phyloP scores from a whole-genome alignment of 495 filamentous ascomycete species.

The Jackrogersella multiformis region DNA sequence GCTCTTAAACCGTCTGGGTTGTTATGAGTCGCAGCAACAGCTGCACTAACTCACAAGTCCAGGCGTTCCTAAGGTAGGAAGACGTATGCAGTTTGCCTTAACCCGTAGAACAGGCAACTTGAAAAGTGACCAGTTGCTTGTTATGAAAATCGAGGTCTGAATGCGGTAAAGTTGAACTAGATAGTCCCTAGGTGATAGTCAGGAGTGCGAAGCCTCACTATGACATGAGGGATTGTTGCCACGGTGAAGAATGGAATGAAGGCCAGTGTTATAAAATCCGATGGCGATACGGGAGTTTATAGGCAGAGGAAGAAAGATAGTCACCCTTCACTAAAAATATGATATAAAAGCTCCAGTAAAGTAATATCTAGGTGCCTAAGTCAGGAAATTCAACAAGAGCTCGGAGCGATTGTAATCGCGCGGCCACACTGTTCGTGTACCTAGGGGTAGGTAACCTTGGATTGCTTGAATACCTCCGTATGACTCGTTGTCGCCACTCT shows the following conservation, averaged over 20 bases:
- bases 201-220: conserved; percentile 1
- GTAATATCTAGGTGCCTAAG: no score
- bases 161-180: neutral
- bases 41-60: neutral
- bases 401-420: conserved; percentile 13
- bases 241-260: conserved; percentile 1
- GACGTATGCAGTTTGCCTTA: neutral
- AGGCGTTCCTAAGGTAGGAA: neutral
- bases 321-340: conserved; percentile 9
- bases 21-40: neutral
- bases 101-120: neutral
- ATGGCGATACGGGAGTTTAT: neutral
- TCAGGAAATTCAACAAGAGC: neutral
- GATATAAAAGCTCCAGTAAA: neutral
- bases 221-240: neutral
- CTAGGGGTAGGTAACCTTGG: no score
- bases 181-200: neutral
- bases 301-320: neutral
- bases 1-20: conserved; percentile 14
- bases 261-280: neutral
- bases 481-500: neutral
- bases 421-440: neutral
- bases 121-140: neutral
- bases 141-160: conserved; percentile 4
- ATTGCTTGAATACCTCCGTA: conserved; percentile 1